These are phyloP conservation scores for Lasiosphaeris hirsuta DNA, from an alignment of 495 filamentous ascomycete species.

Conservation along the genomic window DNA sequence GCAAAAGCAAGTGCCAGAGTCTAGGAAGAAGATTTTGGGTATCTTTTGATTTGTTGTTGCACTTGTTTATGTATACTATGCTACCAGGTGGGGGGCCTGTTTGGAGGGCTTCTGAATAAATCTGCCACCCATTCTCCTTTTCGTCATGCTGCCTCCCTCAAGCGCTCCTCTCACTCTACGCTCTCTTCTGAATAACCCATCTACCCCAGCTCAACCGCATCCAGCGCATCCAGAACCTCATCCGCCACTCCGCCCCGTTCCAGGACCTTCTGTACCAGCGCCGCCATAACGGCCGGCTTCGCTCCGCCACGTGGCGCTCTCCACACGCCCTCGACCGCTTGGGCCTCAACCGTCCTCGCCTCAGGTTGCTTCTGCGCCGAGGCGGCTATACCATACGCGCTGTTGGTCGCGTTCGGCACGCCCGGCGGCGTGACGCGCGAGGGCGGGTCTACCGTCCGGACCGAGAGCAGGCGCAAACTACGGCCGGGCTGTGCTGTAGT, in stretches of 20 bases:
- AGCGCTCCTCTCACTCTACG: background rate
- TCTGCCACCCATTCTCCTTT: background rate
- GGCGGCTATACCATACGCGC: slow-evolving; percentile 51
- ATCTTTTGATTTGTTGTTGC: slow-evolving; percentile 35
- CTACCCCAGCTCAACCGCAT: slow-evolving; percentile 54
- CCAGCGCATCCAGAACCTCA: slow-evolving; percentile 77
- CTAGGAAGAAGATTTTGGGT: slow-evolving; percentile 43
- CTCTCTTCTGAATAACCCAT: background rate
- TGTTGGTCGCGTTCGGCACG: slow-evolving; percentile 65
- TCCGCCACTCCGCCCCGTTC: slow-evolving; percentile 73
- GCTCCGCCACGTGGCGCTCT: slow-evolving; percentile 71
- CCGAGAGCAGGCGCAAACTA: slow-evolving; percentile 54
- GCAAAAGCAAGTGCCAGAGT: slow-evolving; percentile 11
- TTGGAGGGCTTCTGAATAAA: background rate
- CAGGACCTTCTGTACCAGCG: slow-evolving; percentile 64
- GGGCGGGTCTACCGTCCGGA: slow-evolving; percentile 65
- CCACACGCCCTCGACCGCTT: slow-evolving; percentile 70
- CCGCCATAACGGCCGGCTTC: slow-evolving; percentile 61
- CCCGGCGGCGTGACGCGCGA: slow-evolving; percentile 57
- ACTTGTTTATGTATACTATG: slow-evolving; percentile 4
- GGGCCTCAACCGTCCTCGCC: slow-evolving; percentile 48
- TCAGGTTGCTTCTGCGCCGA: slow-evolving; percentile 36
- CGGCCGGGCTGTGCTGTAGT: slow-evolving; percentile 15
- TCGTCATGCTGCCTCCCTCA: background rate
- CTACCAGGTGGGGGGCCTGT: background rate